Evolutionary conservation across 192 early-diverging fungal species (phyloP).

Genomic region (Backusella australiensis): DNA sequence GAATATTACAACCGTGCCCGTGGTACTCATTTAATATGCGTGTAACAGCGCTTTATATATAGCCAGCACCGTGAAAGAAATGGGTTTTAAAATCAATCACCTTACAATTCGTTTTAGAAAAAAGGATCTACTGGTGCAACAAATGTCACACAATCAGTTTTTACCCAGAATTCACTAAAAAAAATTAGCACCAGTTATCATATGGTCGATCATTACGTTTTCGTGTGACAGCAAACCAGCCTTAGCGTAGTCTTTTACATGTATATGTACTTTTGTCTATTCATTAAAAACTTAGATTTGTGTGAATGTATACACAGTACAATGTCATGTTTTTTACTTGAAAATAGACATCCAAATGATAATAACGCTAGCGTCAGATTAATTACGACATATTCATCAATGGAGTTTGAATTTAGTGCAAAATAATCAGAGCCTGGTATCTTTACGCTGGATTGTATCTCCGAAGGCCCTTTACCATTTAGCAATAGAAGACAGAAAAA

Average conservation of each 20-base stretch:
- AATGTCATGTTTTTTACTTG: background rate
- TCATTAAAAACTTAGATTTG: background rate
- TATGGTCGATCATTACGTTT: constrained; percentile 6
- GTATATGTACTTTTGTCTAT: background rate
- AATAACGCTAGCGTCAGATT: background rate
- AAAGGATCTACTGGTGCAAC: background rate
- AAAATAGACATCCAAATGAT: background rate
- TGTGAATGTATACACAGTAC: background rate
- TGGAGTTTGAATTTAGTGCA: background rate
- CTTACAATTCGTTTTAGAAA: background rate
- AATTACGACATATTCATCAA: background rate
- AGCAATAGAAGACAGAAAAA: background rate
- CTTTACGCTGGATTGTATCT: background rate
- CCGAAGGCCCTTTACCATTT: background rate
- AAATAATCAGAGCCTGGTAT: background rate
- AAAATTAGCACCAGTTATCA: background rate
- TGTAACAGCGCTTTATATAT: background rate
- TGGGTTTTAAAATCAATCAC: background rate
- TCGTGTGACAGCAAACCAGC: background rate
- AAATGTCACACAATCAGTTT: background rate
- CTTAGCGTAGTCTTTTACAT: background rate
- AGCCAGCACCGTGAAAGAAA: background rate
- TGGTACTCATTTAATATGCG: background rate
- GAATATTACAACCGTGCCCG: background rate
- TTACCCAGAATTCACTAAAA: constrained; percentile 1